Evolutionary conservation across 148 eudicot species (phyloP).

Genomic region (Simmondsia chinensis): DNA sequence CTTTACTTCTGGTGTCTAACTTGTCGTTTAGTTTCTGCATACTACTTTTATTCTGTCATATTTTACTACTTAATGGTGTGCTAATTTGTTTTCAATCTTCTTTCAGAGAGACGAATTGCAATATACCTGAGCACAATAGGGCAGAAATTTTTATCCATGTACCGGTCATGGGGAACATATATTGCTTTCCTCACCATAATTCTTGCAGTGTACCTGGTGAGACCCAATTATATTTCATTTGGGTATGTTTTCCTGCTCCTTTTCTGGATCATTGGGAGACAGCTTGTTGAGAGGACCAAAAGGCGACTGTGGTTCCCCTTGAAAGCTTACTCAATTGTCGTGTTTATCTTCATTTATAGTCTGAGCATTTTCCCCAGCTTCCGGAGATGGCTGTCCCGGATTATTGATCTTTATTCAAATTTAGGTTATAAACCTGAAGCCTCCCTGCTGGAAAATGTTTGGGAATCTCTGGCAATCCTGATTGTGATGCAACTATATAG

Average conservation of each 20-base stretch:
- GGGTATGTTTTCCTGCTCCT: conserved; percentile 89
- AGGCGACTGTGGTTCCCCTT: conserved; percentile 89
- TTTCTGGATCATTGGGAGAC: conserved; percentile 93
- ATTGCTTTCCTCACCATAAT: conserved; percentile 85
- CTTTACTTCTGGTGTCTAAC: too few species aligned
- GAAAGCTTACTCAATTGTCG: conserved; percentile 68
- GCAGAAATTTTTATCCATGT: conserved; percentile 55
- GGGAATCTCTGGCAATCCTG: conserved; percentile 85
- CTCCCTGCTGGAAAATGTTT: conserved; percentile 65
- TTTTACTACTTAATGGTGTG: neutral
- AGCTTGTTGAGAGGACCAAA: conserved; percentile 79
- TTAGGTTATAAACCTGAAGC: conserved; percentile 69
- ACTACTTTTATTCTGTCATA: too few species aligned
- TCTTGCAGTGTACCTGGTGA: conserved; percentile 72
- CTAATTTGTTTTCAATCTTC: neutral
- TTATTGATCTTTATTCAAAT: conserved; percentile 50
- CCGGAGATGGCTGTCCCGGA: conserved; percentile 52
- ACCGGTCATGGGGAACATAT: conserved; percentile 90
- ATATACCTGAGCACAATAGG: conserved; percentile 81
- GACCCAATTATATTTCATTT: conserved; percentile 81
- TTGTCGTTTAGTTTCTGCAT: too few species aligned
- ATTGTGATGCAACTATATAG: conserved; percentile 99
- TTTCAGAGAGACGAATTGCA: conserved; percentile 87
- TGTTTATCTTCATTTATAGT: conserved; percentile 67
- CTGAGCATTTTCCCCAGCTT: conserved; percentile 80